A percentile compares a stretch with the other conserved stretches of the same genome.
These are phyloP conservation scores for Ophiostoma quercus DNA, from an alignment of 2,329 filamentous ascomycete species.

Conservation along the genomic window DNA sequence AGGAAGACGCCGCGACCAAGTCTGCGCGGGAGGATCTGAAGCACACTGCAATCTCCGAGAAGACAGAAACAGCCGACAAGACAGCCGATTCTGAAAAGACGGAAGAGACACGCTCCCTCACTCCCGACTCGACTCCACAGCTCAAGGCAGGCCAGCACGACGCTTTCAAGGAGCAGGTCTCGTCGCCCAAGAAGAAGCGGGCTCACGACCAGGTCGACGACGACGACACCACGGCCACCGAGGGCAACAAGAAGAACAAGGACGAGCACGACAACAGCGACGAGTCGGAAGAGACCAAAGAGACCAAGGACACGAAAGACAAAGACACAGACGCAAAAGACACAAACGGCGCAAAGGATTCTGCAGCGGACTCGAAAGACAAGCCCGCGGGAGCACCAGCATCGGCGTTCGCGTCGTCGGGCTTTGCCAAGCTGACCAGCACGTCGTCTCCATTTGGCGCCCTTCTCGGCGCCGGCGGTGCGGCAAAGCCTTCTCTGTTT, in stretches of 20 bases:
- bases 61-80: slow-evolving; percentile 30
- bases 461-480: slow-evolving; percentile 42
- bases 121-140: slow-evolving; percentile 16
- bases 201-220: slow-evolving; percentile 52
- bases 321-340: background rate
- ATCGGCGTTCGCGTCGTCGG: slow-evolving; percentile 63
- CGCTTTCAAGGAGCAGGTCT: slow-evolving; percentile 46
- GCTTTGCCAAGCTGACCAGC: slow-evolving; percentile 60
- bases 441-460: slow-evolving; percentile 61
- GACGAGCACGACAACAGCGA: slow-evolving; percentile 32
- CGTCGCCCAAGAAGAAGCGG: slow-evolving; percentile 63
- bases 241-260: slow-evolving; percentile 39
- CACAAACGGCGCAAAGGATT: background rate
- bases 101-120: slow-evolving; percentile 25
- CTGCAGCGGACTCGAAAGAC: background rate
- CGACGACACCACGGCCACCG: slow-evolving; percentile 37
- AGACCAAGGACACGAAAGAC: slow-evolving; percentile 28
- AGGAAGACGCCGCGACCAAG: slow-evolving; percentile 59
- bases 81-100: slow-evolving; percentile 28
- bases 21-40: slow-evolving; percentile 60
- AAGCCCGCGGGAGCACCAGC: slow-evolving; percentile 26
- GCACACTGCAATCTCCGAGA: slow-evolving; percentile 58
- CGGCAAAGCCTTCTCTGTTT: slow-evolving; percentile 47
- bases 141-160: slow-evolving; percentile 28
- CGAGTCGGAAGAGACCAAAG: slow-evolving; percentile 32